Evolutionary conservation across 148 eudicot genomes (phyloP), one percentile per base, ranked within the genome.

Genomic region (Diospyros kaki): DNA sequence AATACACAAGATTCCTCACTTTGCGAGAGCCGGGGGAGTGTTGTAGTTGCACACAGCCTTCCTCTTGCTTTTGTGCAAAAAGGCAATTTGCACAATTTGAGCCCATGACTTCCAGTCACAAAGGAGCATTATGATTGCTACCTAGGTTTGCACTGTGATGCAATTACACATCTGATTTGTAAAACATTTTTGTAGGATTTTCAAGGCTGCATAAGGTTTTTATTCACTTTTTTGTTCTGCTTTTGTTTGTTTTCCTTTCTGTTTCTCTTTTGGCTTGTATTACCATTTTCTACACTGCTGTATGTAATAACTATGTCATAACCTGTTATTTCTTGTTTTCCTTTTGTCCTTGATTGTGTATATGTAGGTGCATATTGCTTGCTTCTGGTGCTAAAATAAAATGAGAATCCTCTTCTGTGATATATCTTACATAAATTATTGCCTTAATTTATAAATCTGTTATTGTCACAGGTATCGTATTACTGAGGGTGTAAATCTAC

Each of bases 401-500:
- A 28, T 41, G 39, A 6, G 40, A 13, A 44, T 55, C 50, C 46
- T 4, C 14, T 9, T 39, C 14, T 62, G 66, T 38, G 1, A 41
- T 54, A 66, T 42, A 64, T 9, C 55, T 39, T 58, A 38, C 14
- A 50, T 28, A 53, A 50, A 18, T 46, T 54, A 44, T 4, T 50
- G 44, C 9, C 50, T 12, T 51, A 39, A 0, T 6, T 60, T 8
- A 18, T 58, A 38, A 41, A n/a, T 43, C 5, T 43, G 7, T 43
- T 39, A 78, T 66, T 61, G 2, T 43, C 40, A 18, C 80, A 96
- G 99, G 83, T 96, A 96, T 74, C 98, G 99, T 72, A 96, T 96
- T 44, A 96, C 99, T 15, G 99, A 96, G 87, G 98, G 99, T 74
- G 99, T 96, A 70, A 96, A 96, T 83, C 99, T 96, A 69, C 99